A percentile compares a stretch with the other conserved stretches of the same genome.
Conservation (phyloP, 805 yeast species). For the Yamadazyma nakazawae region DNA sequence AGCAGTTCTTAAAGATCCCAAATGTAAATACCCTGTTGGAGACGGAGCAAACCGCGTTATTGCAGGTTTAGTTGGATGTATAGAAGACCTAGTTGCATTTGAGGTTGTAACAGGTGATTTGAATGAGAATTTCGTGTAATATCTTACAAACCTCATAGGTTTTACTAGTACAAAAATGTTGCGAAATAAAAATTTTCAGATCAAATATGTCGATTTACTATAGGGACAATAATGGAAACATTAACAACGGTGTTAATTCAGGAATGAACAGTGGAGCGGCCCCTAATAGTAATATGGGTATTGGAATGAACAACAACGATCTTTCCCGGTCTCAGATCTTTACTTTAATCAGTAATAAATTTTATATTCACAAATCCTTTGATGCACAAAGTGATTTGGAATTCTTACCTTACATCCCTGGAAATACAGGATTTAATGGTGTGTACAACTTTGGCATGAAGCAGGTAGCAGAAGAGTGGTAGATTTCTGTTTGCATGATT, state of each 20-base stretch:
- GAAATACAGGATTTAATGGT: not conserved
- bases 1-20: slow-evolving; percentile 93
- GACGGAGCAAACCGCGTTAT: slow-evolving; percentile 95
- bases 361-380: slow-evolving; percentile 64
- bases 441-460: not conserved
- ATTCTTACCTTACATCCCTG: slow-evolving; percentile 39
- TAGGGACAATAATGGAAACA: slow-evolving; percentile 3
- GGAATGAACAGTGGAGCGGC: not conserved
- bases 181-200: slow-evolving; percentile 9
- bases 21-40: slow-evolving; percentile 92
- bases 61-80: slow-evolving; percentile 7
- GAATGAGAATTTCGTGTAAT: slow-evolving; percentile 5
- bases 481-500: not conserved
- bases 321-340: slow-evolving; percentile 11
- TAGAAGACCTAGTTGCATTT: not conserved
- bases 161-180: not conserved
- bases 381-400: slow-evolving; percentile 70
- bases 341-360: slow-evolving; percentile 42
- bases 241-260: not conserved
- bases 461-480: slow-evolving; percentile 3
- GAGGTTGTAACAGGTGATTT: not conserved
- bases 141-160: slow-evolving; percentile 7
- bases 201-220: slow-evolving; percentile 5
- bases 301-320: not conserved
- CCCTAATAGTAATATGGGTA: not conserved